Percentiles rank a stretch among this genome's conserved stretches.
These are phyloP conservation scores for Metschnikowia cerradonensis DNA, from an alignment of 805 yeast species.

Conservation along the genomic window DNA sequence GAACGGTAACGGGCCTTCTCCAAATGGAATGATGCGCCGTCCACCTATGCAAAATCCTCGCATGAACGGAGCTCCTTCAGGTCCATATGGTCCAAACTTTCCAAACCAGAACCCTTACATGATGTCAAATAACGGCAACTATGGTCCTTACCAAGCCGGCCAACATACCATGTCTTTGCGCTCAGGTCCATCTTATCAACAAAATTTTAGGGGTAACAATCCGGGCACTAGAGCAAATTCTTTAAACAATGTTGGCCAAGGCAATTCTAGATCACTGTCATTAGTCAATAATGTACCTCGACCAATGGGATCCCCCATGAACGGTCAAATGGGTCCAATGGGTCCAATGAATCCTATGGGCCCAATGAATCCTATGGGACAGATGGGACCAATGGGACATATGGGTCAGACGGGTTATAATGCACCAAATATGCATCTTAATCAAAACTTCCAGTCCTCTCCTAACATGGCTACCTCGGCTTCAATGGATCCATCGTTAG, in stretches of 20 bases:
- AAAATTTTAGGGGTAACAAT: constrained; percentile 3
- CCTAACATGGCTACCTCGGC: neutral
- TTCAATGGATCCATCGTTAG: neutral
- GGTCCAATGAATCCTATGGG: neutral
- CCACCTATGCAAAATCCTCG: constrained; percentile 1
- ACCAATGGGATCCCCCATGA: neutral
- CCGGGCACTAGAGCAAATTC: constrained; percentile 15
- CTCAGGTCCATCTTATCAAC: constrained; percentile 6
- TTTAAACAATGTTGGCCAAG: constrained; percentile 6
- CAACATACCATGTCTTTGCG: constrained; percentile 14
- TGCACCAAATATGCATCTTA: neutral
- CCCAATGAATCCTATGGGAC: neutral
- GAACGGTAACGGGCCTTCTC: constrained; percentile 1
- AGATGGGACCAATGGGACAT: neutral
- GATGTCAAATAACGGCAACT: neutral
- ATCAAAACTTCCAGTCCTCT: neutral
- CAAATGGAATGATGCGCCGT: constrained; percentile 2
- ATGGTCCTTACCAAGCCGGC: neutral
- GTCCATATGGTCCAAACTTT: neutral
- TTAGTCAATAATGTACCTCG: neutral
- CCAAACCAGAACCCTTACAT: neutral
- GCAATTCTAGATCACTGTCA: constrained; percentile 1
- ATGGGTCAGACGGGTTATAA: neutral
- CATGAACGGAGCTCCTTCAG: neutral
- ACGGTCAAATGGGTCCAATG: neutral